These are phyloP conservation scores for Plasmodium gonderi DNA, from an alignment of 169 alveolate species.

Conservation along the genomic window DNA sequence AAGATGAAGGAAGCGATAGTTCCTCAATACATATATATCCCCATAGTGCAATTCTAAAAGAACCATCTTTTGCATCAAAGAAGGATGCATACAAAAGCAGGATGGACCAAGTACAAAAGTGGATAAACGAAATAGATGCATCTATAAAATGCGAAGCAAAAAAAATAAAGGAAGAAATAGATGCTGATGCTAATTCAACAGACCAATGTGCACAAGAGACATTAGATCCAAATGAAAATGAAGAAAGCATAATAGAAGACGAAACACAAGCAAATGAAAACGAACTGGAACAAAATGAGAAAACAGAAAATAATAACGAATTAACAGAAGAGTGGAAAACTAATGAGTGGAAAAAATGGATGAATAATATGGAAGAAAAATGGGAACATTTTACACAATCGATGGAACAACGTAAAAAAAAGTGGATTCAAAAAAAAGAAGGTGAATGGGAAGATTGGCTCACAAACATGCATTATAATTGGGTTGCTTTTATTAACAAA, in stretches of 20 bases:
- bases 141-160: background rate
- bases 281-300: background rate
- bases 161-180: constrained; percentile 19
- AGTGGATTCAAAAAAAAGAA: constrained; percentile 2
- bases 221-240: background rate
- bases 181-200: background rate
- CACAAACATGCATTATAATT: constrained; percentile 14
- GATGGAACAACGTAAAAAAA: constrained; percentile 13
- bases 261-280: background rate
- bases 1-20: background rate
- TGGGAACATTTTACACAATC: background rate
- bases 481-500: constrained; percentile 20
- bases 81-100: background rate
- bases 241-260: background rate
- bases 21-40: background rate
- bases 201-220: background rate
- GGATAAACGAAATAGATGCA: constrained; percentile 17
- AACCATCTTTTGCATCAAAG: background rate
- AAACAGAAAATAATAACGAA: background rate
- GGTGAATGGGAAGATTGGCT: constrained; percentile 40
- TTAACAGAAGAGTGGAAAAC: background rate
- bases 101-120: constrained; percentile 5
- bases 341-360: constrained; percentile 35
- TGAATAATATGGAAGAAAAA: background rate
- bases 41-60: background rate